These are phyloP conservation scores for Polytrichum formosum DNA, from an alignment of 225 moss, liverwort and hornwort genomes.

Conservation along the genomic window DNA sequence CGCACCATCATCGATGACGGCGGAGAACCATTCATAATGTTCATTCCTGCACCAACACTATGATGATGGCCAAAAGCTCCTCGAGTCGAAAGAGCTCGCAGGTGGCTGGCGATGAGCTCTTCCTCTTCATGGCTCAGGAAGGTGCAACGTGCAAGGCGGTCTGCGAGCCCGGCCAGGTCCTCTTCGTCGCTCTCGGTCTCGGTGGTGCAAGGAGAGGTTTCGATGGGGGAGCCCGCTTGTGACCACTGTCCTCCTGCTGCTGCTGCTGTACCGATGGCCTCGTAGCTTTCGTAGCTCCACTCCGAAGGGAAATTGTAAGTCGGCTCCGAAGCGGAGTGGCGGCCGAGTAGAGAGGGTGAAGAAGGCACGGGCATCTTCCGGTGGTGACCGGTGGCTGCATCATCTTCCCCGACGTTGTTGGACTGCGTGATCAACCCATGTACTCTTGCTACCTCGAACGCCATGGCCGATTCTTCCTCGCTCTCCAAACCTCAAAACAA, in stretches of 20 bases:
- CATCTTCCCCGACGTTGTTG: constrained; percentile 34
- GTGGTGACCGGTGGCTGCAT: background rate
- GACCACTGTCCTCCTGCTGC: background rate
- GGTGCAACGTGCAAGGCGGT: no score
- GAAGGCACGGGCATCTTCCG: background rate
- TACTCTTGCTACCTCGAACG: constrained; percentile 54
- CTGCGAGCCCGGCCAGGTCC: constrained; percentile 14
- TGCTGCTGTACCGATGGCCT: no score
- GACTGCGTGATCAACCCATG: constrained; percentile 36
- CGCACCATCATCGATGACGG: background rate
- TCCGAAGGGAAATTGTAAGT: background rate
- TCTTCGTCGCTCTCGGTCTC: constrained; percentile 69
- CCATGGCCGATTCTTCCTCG: constrained; percentile 20
- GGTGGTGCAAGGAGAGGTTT: constrained; percentile 35
- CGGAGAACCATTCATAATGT: background rate
- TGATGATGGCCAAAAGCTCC: constrained; percentile 11
- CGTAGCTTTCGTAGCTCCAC: background rate
- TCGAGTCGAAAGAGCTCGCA: constrained; percentile 76
- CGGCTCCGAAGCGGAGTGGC: background rate
- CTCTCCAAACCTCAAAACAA: no score
- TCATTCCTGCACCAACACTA: constrained; percentile 17
- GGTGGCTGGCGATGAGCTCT: constrained; percentile 64
- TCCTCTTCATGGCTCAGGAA: constrained; percentile 68
- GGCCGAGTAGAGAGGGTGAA: background rate
- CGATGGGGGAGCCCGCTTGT: background rate